Base-by-base conservation (phyloP, 495 filamentous ascomycete genomes). In the Patellaria atrata region DNA sequence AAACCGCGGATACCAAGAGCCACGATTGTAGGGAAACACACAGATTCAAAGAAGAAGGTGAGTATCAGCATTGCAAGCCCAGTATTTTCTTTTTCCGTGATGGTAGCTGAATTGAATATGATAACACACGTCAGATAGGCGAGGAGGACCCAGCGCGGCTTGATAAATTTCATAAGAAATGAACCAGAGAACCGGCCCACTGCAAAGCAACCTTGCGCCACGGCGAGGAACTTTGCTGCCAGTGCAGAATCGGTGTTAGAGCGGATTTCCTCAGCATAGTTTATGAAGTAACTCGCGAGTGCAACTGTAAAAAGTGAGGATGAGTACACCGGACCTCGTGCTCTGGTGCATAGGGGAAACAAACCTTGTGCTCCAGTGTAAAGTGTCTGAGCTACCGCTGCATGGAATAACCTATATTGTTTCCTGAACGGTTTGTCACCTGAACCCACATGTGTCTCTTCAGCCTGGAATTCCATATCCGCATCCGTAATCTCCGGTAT, bases 341-440 rank as follows among this genome's bases (percentile, higher is more conserved):
- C n/a, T n/a, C n/a, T n/a, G n/a, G n/a, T n/a, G n/a, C n/a, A n/a
- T n/a, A n/a, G n/a, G n/a, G n/a, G n/a, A n/a, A n/a, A n/a, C n/a
- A n/a, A n/a, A 55, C 66, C 60, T 46, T 86, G 79, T 0, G 75
- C 67, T 17, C 72, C 75, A 13, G 77, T 69, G 49, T 83, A 84
- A n/a, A 65, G 70, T 62, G 77, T 83, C 48, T 86, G 79, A 10
- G 76, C 66, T 22, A 76, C 35, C 7, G 79, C 67, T 0, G 73
- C 79, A 44, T 78, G 59, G 37, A 68, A 62, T 14, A 86, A 62
- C 32, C 57, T 63, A 37, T 53, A 70, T 41, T 65, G 62, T 38
- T 68, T 65, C 45, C 53, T 46, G 35, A 69, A 59, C 0, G 63
- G 58, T 35, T 59, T 57, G 13, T 59, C 52, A 35, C 57, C 54